Evolutionary conservation across 768 basidiomycete species (phyloP), one percentile per base, ranked within the genome.

Genomic region (Lanmaoa pseudosensibilis): DNA sequence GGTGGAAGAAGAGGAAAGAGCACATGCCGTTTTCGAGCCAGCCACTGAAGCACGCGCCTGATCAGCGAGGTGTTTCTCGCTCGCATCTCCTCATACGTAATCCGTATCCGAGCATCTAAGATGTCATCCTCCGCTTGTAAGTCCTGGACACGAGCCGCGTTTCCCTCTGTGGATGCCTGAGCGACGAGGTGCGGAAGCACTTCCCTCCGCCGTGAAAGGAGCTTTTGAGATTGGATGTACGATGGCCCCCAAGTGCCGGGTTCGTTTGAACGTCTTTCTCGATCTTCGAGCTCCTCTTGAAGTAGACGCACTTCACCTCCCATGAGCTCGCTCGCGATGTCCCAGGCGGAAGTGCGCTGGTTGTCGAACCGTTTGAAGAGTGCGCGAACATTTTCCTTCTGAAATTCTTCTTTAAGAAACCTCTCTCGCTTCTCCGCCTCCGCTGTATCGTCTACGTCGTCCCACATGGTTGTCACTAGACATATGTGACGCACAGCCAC

Each of bases 281-380:
- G 50, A 19, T 45, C 41, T 39, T 37, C 40, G 5, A 52, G 57
- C 15, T 59, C 56, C 32, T 33, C 43, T 36, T 36, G 47, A 25
- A 59, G 37, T 21, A 6, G 51, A 27, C 32, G 30, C 4, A 32
- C 43, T n/a, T 43, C 41, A 10, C 25, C 23, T 7, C 15, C 36
- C 21, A 47, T 32, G 30, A 59, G 56, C 30, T 33, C 33, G 10
- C 6, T 33, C n/a, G 9, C 39, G 27, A 59, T 59, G 18, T 43
- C 21, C 49, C 19, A 44, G 5, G 56, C 50, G 5, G 58, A 44
- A 48, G 50, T 25, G n/a, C 9, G 32, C 8, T 34, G 43, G 36
- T 59, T 47, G n/a, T 59, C 50, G n/a, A 59, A 52, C 16, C 46
- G 45, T 40, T 52, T 46, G 36, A 58, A 58, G 46, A 58, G 34